Percentiles rank a stretch among this genome's conserved stretches.
Evolutionary conservation across 345 rosid genomes (phyloP).

Genomic region (Melastoma malabathricum): DNA sequence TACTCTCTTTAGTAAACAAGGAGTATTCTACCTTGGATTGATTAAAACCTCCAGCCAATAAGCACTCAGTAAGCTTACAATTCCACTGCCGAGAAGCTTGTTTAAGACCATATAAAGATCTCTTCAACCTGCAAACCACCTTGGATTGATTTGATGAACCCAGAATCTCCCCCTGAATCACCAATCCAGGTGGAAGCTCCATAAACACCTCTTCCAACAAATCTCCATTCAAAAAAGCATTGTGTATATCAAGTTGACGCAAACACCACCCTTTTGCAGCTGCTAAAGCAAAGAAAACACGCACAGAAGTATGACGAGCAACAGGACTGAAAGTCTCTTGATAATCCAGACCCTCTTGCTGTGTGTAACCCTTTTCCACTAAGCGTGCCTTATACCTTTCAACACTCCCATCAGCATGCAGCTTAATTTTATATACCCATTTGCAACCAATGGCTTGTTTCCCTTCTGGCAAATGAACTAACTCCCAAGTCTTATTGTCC

Average conservation of each 20-base stretch:
- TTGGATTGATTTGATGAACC: background rate
- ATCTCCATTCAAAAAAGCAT: background rate
- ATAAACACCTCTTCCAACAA: background rate
- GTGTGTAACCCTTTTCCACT: background rate
- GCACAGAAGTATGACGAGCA: background rate
- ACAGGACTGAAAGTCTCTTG: too few relatives aligned
- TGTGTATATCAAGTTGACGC: background rate
- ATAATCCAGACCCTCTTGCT: background rate
- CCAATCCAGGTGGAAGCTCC: background rate
- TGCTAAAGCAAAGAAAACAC: background rate
- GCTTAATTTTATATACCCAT: background rate
- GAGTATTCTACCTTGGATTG: background rate
- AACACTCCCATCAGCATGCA: background rate
- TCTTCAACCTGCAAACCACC: background rate
- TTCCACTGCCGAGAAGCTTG: conserved; percentile 1
- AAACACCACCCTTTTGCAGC: background rate
- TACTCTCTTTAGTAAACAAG: background rate
- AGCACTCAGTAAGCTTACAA: background rate
- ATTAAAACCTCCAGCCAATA: background rate
- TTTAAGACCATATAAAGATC: conserved; percentile 15
- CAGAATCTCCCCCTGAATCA: too few relatives aligned
- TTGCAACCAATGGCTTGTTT: too few relatives aligned
- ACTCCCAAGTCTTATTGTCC: background rate
- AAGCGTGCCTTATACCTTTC: background rate
- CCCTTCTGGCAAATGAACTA: background rate